phyloP scores from a whole-genome alignment of 169 alveolate genomes.

The Plasmodium vivax region DNA sequence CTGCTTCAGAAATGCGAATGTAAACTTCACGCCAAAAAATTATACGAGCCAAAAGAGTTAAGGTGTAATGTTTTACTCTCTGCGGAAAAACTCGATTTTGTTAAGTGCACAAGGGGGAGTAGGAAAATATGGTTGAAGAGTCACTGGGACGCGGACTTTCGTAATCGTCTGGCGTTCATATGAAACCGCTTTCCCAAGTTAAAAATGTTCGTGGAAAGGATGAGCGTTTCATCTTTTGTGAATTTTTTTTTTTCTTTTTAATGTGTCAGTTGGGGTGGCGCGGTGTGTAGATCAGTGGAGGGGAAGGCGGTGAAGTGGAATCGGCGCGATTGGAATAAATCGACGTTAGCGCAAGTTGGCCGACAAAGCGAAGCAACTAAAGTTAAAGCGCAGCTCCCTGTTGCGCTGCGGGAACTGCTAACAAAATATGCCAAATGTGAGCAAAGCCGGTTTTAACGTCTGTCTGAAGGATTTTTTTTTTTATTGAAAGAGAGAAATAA shows the following conservation, averaged over 20 bases:
- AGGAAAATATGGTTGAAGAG: not conserved
- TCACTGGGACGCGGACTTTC: not conserved
- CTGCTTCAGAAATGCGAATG: not conserved
- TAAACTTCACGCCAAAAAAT: slow-evolving; percentile 11
- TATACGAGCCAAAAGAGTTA: not conserved
- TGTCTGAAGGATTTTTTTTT: not conserved
- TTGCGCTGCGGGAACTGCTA: not conserved
- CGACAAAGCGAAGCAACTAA: not conserved
- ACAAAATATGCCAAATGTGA: not conserved
- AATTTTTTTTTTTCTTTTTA: not conserved
- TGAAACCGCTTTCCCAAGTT: slow-evolving; percentile 10
- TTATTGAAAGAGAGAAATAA: not conserved
- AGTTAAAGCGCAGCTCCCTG: not conserved
- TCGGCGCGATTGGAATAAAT: not conserved
- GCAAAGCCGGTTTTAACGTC: not conserved
- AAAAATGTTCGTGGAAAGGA: not conserved
- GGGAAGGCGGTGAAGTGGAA: not conserved
- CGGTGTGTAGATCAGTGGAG: not conserved
- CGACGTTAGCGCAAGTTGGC: not conserved
- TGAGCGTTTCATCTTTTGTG: not conserved
- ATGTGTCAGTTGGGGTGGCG: not conserved
- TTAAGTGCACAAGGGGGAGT: slow-evolving; percentile 3
- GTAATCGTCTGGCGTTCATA: not conserved
- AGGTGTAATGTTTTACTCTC: not conserved
- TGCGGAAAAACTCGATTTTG: not conserved